Base-by-base conservation (phyloP, 441 rosid genomes). In the Populus hybrid region DNA sequence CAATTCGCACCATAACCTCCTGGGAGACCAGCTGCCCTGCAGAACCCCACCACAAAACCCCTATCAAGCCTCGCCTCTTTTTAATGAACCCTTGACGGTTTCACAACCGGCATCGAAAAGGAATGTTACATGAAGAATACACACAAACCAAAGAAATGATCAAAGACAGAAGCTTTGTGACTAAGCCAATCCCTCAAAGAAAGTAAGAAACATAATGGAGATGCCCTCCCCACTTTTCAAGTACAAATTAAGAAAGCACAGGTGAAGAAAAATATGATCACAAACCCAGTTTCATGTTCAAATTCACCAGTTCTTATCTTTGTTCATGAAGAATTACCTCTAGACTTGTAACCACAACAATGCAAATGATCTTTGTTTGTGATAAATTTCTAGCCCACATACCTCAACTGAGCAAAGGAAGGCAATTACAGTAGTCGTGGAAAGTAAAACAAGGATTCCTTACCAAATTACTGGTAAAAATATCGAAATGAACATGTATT, bases 21-120 rank as follows among this genome's bases (percentile, higher is more conserved):
- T 8, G 96, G 92, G 1, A 91, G 81, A 73, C 87, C 75, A 24
- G 89, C 88, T 21, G 91, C 96, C 85, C 96, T 90, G 89, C 82
- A 86, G 73, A 75, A 24, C 24, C 26, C 35, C 53, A 64, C 46
- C 74, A 38, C 34, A 75, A 70, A 42, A 28, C 7, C 69, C 73
- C 77, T 77, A 24, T 74, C 79, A 66, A 75, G 53, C 68, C 9
- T 73, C 57, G 67, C 12, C 30, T 28, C 30, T 28, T 28, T 40
- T 24, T 23, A 73, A 71, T 42, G 32, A 67, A 75, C 64, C 35
- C 30, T 70, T 70, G 40, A 63, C 64, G 16, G 67, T 20, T 35
- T 28, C 46, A 50, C 57, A 24, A 32, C 74, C 23, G 14, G 61
- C 8, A 71, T 2, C 34, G 18, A 64, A 23, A 20, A 71, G n/a